Conservation (phyloP, 306 rosid genomes). For the Dryas drummondii region DNA sequence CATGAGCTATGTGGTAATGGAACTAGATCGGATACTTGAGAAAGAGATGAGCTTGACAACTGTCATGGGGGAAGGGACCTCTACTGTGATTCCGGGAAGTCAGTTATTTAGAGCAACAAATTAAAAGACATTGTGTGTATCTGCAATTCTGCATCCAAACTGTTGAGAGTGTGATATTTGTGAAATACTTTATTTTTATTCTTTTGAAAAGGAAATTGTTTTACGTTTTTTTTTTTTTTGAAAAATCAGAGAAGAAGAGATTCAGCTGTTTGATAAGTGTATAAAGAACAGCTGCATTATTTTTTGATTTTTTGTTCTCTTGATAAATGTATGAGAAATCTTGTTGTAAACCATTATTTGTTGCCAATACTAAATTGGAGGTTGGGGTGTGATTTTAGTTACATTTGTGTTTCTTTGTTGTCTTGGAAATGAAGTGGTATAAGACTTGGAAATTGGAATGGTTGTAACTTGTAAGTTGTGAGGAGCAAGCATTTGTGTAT, state of each 20-base stretch:
- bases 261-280: slow-evolving; percentile 65
- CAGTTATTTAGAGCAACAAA: slow-evolving; percentile 55
- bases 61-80: slow-evolving; percentile 84
- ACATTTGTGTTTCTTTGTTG: too few relatives aligned
- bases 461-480: too few relatives aligned
- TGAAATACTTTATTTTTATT: slow-evolving; percentile 25
- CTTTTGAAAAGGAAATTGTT: slow-evolving; percentile 5
- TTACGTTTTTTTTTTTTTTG: slow-evolving; percentile 3
- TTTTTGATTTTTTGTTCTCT: slow-evolving; percentile 20
- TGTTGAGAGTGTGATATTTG: slow-evolving; percentile 37
- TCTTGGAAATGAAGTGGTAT: too few relatives aligned
- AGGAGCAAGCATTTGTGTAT: too few relatives aligned
- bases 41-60: slow-evolving; percentile 83
- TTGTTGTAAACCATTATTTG: slow-evolving; percentile 49
- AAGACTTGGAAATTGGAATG: too few relatives aligned
- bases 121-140: slow-evolving; percentile 27
- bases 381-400: slow-evolving; percentile 38
- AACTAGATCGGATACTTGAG: slow-evolving; percentile 70
- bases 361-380: slow-evolving; percentile 47
- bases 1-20: slow-evolving; percentile 72
- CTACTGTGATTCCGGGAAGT: slow-evolving; percentile 73
- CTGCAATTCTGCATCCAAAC: slow-evolving; percentile 11
- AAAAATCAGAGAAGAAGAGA: slow-evolving; percentile 39
- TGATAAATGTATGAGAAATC: slow-evolving; percentile 34
- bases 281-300: slow-evolving; percentile 61